These are phyloP conservation scores for Groenewaldozyma auringiensis DNA, from an alignment of 1,139 yeast genomes.

Conservation along the genomic window DNA sequence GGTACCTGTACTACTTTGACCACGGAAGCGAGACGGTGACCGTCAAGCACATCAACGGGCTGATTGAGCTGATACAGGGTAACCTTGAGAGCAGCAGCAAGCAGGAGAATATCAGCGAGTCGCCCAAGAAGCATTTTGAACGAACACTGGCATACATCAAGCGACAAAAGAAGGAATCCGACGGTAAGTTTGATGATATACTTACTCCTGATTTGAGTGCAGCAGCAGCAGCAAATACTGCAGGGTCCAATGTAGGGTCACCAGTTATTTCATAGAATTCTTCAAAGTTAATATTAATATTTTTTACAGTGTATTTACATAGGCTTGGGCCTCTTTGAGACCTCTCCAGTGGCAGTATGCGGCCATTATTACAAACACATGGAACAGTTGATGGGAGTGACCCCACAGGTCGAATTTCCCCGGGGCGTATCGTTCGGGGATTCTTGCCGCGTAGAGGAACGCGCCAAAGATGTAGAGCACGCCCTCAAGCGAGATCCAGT, in stretches of 20 bases:
- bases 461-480: conserved; percentile 73
- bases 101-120: conserved; percentile 31
- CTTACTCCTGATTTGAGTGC: not conserved
- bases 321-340: conserved; percentile 50
- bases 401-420: conserved; percentile 66
- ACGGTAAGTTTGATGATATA: conserved; percentile 1
- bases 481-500: conserved; percentile 65
- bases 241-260: not conserved
- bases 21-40: conserved; percentile 73
- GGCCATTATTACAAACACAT: conserved; percentile 71
- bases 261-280: not conserved
- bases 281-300: too few species aligned
- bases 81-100: conserved; percentile 42
- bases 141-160: conserved; percentile 61
- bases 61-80: conserved; percentile 74
- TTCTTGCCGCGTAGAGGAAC: conserved; percentile 60
- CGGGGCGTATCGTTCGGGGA: conserved; percentile 71
- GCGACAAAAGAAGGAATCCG: conserved; percentile 48
- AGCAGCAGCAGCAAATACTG: not conserved
- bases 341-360: conserved; percentile 71
- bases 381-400: conserved; percentile 85
- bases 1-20: conserved; percentile 75
- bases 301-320: conserved; percentile 20
- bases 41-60: conserved; percentile 69
- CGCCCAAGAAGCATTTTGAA: conserved; percentile 48